Conservation (phyloP, 192 early-diverging fungal species). For the Rhizophagus sp. region DNA sequence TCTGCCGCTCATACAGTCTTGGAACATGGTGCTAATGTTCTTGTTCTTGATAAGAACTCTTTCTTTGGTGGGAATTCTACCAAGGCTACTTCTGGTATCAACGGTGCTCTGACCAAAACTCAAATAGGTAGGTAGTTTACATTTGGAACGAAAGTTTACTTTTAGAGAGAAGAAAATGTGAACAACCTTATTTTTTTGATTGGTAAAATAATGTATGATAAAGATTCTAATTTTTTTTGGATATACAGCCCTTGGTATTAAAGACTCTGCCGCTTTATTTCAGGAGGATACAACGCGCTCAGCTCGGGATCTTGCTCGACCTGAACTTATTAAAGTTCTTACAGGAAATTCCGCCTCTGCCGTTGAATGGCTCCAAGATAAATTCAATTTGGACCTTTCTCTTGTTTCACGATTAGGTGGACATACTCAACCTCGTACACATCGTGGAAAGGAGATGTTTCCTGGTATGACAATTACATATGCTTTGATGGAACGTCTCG, state of each 20-base stretch:
- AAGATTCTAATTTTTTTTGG: too few species aligned
- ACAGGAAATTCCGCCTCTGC: slow-evolving; percentile 84
- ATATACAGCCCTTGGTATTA: slow-evolving; percentile 49
- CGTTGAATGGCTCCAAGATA: slow-evolving; percentile 91
- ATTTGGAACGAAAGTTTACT: neutral
- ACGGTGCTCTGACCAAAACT: slow-evolving; percentile 87
- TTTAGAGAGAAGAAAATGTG: neutral
- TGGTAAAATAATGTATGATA: too few species aligned
- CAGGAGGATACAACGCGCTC: slow-evolving; percentile 86
- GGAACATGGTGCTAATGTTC: slow-evolving; percentile 74
- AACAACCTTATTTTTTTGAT: too few species aligned
- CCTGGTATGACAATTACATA: slow-evolving; percentile 96
- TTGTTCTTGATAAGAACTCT: slow-evolving; percentile 85
- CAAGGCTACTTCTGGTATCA: slow-evolving; percentile 98
- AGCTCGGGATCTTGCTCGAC: slow-evolving; percentile 78
- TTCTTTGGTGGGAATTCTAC: slow-evolving; percentile 96
- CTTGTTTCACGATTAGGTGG: slow-evolving; percentile 89
- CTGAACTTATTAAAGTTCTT: slow-evolving; percentile 82
- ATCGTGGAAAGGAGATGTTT: slow-evolving; percentile 83
- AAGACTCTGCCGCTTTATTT: slow-evolving; percentile 85
- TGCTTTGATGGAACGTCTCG: slow-evolving; percentile 80
- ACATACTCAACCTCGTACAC: slow-evolving; percentile 91
- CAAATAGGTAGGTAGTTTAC: slow-evolving; percentile 55
- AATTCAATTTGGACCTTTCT: slow-evolving; percentile 86
- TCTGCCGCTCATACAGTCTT: slow-evolving; percentile 85